Evolutionary conservation across 2,329 filamentous ascomycete genomes (phyloP).

Genomic region (Monilinia laxa): DNA sequence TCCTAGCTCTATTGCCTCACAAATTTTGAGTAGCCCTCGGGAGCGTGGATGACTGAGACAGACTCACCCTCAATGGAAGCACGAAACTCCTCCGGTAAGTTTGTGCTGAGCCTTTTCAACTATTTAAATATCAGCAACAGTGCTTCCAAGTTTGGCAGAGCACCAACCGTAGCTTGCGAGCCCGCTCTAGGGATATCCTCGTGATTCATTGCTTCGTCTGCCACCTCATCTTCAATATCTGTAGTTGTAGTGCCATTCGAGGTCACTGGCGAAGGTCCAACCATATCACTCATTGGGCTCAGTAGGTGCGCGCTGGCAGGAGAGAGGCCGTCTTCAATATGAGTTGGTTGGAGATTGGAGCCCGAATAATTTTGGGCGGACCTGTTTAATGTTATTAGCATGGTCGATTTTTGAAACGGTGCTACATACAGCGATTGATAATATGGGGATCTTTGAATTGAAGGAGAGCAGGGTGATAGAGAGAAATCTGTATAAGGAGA

Average conservation of each 20-base stretch:
- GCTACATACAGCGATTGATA: constrained; percentile 53
- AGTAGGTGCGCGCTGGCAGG: constrained; percentile 47
- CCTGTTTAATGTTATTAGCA: constrained; percentile 40
- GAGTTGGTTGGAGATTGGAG: constrained; percentile 52
- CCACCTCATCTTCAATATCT: constrained; percentile 77
- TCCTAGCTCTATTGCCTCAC: constrained; percentile 48
- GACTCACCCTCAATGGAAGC: constrained; percentile 70
- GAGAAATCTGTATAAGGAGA: constrained; percentile 57
- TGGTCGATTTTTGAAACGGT: constrained; percentile 14
- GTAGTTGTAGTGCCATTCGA: constrained; percentile 81
- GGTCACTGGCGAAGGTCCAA: constrained; percentile 80
- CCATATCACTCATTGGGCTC: constrained; percentile 66
- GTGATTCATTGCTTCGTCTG: constrained; percentile 54
- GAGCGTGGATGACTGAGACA: constrained; percentile 87
- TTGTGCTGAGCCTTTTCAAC: constrained; percentile 47
- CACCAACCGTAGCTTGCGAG: constrained; percentile 34
- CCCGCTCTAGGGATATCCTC: constrained; percentile 33
- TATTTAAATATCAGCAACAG: constrained; percentile 30
- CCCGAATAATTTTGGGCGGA: constrained; percentile 48
- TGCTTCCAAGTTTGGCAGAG: constrained; percentile 19
- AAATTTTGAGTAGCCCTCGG: constrained; percentile 78
- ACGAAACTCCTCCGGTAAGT: constrained; percentile 57
- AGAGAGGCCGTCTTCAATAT: constrained; percentile 42
- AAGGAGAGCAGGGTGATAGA: constrained; percentile 52
- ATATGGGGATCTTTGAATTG: constrained; percentile 45